Percentiles rank a stretch among this genome's conserved stretches.
These are phyloP conservation scores for Sporothrix curviconia DNA, from an alignment of 2,329 filamentous ascomycete genomes.

Conservation along the genomic window DNA sequence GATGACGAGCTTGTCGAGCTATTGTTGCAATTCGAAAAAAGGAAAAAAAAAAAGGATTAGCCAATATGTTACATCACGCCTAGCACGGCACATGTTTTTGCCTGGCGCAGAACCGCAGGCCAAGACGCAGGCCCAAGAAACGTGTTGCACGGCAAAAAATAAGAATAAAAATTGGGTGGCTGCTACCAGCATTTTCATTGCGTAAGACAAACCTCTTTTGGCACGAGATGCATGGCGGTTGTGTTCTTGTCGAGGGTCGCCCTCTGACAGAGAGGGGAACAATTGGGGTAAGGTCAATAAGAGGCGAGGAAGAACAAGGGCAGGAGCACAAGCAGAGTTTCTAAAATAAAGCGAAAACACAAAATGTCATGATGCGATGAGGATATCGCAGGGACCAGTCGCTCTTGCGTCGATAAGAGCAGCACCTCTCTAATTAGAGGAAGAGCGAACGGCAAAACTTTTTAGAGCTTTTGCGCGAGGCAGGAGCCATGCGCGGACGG, in stretches of 20 bases:
- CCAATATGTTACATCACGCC: neutral
- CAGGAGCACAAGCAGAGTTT: neutral
- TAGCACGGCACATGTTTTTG: too few relatives aligned
- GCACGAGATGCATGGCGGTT: slow-evolving; percentile 29
- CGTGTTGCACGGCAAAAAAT: neutral
- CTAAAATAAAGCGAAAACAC: neutral
- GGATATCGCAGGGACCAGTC: neutral
- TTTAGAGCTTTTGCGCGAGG: too few relatives aligned
- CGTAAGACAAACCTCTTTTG: slow-evolving; percentile 29
- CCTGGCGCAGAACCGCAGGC: too few relatives aligned
- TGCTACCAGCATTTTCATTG: slow-evolving; percentile 1
- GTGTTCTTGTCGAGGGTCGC: neutral
- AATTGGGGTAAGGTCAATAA: neutral
- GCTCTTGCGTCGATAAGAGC: slow-evolving; percentile 2
- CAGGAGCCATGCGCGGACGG: too few relatives aligned
- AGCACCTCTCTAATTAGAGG: neutral
- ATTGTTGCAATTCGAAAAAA: neutral
- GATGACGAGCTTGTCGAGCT: slow-evolving; percentile 96
- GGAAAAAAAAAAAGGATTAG: neutral
- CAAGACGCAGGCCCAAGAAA: too few relatives aligned
- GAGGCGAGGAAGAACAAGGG: neutral
- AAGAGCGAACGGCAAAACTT: neutral
- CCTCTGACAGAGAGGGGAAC: neutral
- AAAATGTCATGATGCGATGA: neutral
- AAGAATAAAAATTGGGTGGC: neutral